Percentiles rank a stretch among this genome's conserved stretches.
These are phyloP conservation scores for Thalassiosira exigua DNA, from an alignment of 352 stramenopile species.

Conservation along the genomic window DNA sequence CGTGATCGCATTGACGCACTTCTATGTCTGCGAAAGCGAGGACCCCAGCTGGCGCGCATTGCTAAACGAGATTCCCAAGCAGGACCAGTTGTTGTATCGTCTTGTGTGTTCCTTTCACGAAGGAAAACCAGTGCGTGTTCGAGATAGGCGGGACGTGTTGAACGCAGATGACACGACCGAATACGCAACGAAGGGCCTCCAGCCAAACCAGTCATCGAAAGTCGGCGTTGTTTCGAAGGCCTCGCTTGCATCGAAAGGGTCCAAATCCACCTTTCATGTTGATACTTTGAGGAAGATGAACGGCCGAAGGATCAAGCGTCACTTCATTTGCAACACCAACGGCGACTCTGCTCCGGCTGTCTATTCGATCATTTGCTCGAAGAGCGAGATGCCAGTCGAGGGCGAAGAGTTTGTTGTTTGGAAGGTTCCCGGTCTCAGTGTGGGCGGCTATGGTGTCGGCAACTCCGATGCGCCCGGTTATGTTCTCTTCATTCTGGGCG, in stretches of 20 bases:
- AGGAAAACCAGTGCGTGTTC: neutral
- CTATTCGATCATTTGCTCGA: conserved; percentile 1
- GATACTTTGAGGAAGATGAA: conserved; percentile 35
- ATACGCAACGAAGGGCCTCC: conserved; percentile 10
- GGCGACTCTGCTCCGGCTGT: conserved; percentile 16
- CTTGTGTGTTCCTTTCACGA: conserved; percentile 22
- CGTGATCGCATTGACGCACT: conserved; percentile 23
- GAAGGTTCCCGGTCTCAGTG: conserved; percentile 21
- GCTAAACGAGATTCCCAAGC: neutral
- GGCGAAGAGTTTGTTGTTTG: conserved; percentile 24
- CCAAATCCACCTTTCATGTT: conserved; percentile 7
- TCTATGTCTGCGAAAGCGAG: conserved; percentile 26
- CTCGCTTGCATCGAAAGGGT: conserved; percentile 5
- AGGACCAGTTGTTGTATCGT: conserved; percentile 6
- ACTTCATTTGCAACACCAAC: conserved; percentile 14
- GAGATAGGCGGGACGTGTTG: neutral
- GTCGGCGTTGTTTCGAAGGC: conserved; percentile 13
- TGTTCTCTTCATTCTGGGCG: conserved; percentile 15
- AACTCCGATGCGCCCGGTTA: neutral
- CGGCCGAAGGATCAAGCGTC: conserved; percentile 16
- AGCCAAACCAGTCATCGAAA: conserved; percentile 4
- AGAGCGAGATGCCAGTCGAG: conserved; percentile 14
- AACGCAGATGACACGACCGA: conserved; percentile 19
- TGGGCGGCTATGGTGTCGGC: conserved; percentile 21
- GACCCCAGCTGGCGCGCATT: conserved; percentile 8